Percentiles rank a stretch among this genome's conserved stretches.
phyloP scores from a whole-genome alignment of 1,139 yeast species.

The Diutina neorugosa region DNA sequence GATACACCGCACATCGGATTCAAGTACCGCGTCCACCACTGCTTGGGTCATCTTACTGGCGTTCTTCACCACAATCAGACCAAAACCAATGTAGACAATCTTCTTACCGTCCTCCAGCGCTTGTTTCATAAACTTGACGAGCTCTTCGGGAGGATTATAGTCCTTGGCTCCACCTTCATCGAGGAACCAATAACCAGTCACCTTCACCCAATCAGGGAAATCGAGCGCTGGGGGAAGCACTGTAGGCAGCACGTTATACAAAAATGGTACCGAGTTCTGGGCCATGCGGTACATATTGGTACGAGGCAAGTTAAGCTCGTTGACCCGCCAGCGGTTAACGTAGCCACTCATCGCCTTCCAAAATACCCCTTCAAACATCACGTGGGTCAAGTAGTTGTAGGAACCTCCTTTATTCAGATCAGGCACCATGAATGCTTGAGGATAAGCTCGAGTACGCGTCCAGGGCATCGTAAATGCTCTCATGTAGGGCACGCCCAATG shows the following conservation, averaged over 20 bases:
- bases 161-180: conserved; percentile 50
- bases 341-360: conserved; percentile 93
- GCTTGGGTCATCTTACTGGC: conserved; percentile 71
- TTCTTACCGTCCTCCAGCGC: conserved; percentile 56
- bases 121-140: conserved; percentile 45
- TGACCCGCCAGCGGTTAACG: conserved; percentile 77
- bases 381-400: conserved; percentile 84
- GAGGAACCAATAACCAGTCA: conserved; percentile 92
- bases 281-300: conserved; percentile 63
- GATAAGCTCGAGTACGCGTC: conserved; percentile 91
- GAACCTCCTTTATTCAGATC: conserved; percentile 89
- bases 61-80: conserved; percentile 83
- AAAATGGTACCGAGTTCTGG: conserved; percentile 73
- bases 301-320: conserved; percentile 47
- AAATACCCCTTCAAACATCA: conserved; percentile 80
- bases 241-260: conserved; percentile 79
- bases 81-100: conserved; percentile 86
- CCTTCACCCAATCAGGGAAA: conserved; percentile 87
- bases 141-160: conserved; percentile 54
- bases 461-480: conserved; percentile 98
- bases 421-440: conserved; percentile 92
- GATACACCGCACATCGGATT: conserved; percentile 76
- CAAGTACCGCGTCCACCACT: conserved; percentile 62
- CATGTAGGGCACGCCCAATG: conserved; percentile 77
- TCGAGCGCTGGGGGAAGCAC: conserved; percentile 89